A percentile compares a stretch with the other conserved stretches of the same genome.
phyloP scores from a whole-genome alignment of 2,329 filamentous ascomycete species.

The Pyrenochaeta sp. region DNA sequence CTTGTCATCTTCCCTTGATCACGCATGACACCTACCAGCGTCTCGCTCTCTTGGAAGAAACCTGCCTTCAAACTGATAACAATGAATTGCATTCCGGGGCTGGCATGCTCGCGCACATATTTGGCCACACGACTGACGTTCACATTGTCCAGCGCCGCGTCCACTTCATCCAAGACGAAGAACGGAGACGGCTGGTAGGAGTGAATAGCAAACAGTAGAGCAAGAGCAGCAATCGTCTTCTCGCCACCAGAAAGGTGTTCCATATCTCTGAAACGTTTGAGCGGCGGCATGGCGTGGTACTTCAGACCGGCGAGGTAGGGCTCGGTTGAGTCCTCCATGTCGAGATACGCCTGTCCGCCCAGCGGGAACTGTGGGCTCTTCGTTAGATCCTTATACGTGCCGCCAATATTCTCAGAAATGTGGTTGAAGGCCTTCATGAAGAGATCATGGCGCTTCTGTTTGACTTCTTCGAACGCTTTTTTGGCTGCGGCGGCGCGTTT shows the following conservation, averaged over 20 bases:
- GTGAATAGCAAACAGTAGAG: slow-evolving; percentile 96
- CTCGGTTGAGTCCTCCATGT: slow-evolving; percentile 95
- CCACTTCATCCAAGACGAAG: slow-evolving; percentile 97
- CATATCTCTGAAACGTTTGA: slow-evolving; percentile 99
- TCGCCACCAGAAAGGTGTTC: slow-evolving; percentile 96
- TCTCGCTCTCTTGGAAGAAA: slow-evolving; percentile 95
- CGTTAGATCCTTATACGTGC: slow-evolving; percentile 95
- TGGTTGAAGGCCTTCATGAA: slow-evolving; percentile 96
- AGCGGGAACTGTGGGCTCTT: slow-evolving; percentile 89
- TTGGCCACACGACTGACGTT: slow-evolving; percentile 97
- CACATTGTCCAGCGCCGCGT: slow-evolving; percentile 96
- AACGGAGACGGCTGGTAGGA: slow-evolving; percentile 95
- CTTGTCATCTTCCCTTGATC: slow-evolving; percentile 95
- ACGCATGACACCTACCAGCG: slow-evolving; percentile 91
- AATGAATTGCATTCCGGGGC: slow-evolving; percentile 98
- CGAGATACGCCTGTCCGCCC: slow-evolving; percentile 87
- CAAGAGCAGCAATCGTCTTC: slow-evolving; percentile 97
- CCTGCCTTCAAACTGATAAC: slow-evolving; percentile 97
- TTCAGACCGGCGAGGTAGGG: slow-evolving; percentile 96
- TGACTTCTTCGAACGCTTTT: slow-evolving; percentile 83
- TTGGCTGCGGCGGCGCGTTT: slow-evolving; percentile 76
- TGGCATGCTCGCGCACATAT: slow-evolving; percentile 92
- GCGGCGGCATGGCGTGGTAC: slow-evolving; percentile 97
- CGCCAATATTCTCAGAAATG: slow-evolving; percentile 92
- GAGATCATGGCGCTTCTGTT: slow-evolving; percentile 82